A percentile compares a stretch with the other conserved stretches of the same genome.
Evolutionary conservation across 768 basidiomycete genomes (phyloP).

Genomic region (Tulasnella sp.): DNA sequence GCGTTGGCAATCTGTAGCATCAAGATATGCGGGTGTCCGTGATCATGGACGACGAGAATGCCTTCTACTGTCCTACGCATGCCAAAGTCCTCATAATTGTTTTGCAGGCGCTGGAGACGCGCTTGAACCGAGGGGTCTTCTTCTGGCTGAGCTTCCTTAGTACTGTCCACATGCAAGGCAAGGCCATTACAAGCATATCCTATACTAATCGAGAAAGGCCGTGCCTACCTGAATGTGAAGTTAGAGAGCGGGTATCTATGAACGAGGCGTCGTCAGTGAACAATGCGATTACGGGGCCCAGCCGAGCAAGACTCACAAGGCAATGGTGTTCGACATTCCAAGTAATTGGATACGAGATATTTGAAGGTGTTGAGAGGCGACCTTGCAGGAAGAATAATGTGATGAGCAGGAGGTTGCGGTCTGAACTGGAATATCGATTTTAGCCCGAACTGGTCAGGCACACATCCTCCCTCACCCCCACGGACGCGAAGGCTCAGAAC

Average conservation of each 20-base stretch:
- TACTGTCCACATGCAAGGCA: slow-evolving; percentile 35
- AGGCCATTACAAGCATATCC: not conserved
- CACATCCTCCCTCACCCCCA: no score
- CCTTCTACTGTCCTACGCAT: slow-evolving; percentile 93
- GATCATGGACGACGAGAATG: slow-evolving; percentile 83
- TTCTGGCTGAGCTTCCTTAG: slow-evolving; percentile 92
- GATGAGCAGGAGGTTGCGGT: no score
- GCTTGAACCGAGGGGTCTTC: slow-evolving; percentile 95
- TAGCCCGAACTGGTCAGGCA: no score
- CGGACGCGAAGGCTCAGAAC: no score
- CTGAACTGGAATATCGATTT: not conserved
- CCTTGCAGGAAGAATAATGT: no score
- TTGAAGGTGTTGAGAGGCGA: no score
- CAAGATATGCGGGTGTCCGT: slow-evolving; percentile 93
- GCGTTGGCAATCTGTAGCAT: slow-evolving; percentile 98
- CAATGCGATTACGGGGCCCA: not conserved
- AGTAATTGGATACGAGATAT: no score
- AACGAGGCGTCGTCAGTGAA: not conserved
- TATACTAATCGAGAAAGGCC: not conserved
- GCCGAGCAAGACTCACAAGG: slow-evolving; percentile 21
- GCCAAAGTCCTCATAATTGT: slow-evolving; percentile 94
- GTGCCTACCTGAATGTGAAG: slow-evolving; percentile 72
- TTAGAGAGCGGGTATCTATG: slow-evolving; percentile 73
- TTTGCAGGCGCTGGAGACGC: slow-evolving; percentile 83
- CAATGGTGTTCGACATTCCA: slow-evolving; percentile 24